phyloP scores from a whole-genome alignment of 495 filamentous ascomycete species.

The Penicillium odoratum region DNA sequence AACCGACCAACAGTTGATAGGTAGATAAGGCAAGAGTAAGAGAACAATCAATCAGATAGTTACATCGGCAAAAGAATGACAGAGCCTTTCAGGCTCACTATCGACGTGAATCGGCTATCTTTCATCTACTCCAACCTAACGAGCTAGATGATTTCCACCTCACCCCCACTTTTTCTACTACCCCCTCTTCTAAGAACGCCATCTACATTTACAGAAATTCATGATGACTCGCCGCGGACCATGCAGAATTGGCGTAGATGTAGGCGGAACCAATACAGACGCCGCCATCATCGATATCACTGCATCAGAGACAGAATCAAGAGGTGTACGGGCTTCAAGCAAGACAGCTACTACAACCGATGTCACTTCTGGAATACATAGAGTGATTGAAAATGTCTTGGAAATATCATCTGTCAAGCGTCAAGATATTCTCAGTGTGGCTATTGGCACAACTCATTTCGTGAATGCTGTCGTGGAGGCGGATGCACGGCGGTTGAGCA shows the following conservation, averaged over 20 bases:
- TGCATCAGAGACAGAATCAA: conserved; percentile 31
- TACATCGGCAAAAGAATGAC: too few relatives aligned
- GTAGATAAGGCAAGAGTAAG: too few relatives aligned
- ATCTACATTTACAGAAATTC: not conserved
- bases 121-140: too few relatives aligned
- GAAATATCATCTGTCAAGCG: conserved; percentile 36
- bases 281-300: conserved; percentile 56
- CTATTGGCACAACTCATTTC: conserved; percentile 64
- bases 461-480: conserved; percentile 63
- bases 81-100: too few relatives aligned
- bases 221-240: conserved; percentile 1
- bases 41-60: too few relatives aligned
- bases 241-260: conserved; percentile 27
- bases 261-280: conserved; percentile 60
- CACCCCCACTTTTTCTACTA: not conserved
- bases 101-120: too few relatives aligned
- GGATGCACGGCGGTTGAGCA: conserved; percentile 49
- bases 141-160: not conserved
- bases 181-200: not conserved
- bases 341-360: conserved; percentile 61
- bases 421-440: conserved; percentile 51
- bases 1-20: too few relatives aligned
- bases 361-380: conserved; percentile 54
- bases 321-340: conserved; percentile 51
- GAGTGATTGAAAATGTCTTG: conserved; percentile 49